Evolutionary conservation across 202 grass and related monocot species (phyloP), one percentile per base, ranked within the genome.

Genomic region (Digitaria exilis): DNA sequence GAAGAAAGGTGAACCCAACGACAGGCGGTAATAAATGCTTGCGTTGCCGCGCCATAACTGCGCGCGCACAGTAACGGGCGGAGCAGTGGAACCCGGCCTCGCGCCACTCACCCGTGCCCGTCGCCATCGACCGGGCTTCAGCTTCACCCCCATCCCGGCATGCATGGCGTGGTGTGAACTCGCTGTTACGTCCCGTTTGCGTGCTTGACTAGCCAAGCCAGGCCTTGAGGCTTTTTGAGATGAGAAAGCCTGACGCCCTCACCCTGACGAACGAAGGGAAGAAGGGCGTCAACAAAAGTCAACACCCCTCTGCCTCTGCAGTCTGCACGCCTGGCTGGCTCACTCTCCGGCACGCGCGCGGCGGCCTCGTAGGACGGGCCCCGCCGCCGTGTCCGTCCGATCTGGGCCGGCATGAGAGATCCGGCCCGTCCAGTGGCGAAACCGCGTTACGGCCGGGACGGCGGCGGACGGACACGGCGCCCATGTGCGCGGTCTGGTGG

Each of bases 21-120:
- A 18, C 32, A 66, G 49, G 31, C 14, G 49, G 78, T 55, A 58
- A 29, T 80, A 56, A 80, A 69, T 80, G 78, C 45, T 19, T 31
- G 43, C 68, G 68, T 49, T 71, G 43, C 45, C 48, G 50, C 50
- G 50, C 49, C 35, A 57, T 80, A 69, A 80, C 64, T 69, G 1
- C 49, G 22, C 65, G 51, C 25, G 48, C 46, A 21, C 78, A 42
- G 77, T 80, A 80, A 80, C 61, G 7, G 30, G 19, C 21, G 65
- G n/a, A n/a, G 21, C 76, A 50, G 76, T 17, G 76, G 35, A 79
- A 25, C 43, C 43, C 59, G 29, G 21, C 22, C 35, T 2, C 16
- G 34, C 52, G 32, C 54, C 2, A 59, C 54, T n/a, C 50, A 1
- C 30, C 12, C 21, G 55, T 44, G 75, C 39, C 39, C 54, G 39